A percentile compares a stretch with the other conserved stretches of the same genome.
Evolutionary conservation across 2,329 filamentous ascomycete species (phyloP).

Genomic region (Herpotrichia juniperi): DNA sequence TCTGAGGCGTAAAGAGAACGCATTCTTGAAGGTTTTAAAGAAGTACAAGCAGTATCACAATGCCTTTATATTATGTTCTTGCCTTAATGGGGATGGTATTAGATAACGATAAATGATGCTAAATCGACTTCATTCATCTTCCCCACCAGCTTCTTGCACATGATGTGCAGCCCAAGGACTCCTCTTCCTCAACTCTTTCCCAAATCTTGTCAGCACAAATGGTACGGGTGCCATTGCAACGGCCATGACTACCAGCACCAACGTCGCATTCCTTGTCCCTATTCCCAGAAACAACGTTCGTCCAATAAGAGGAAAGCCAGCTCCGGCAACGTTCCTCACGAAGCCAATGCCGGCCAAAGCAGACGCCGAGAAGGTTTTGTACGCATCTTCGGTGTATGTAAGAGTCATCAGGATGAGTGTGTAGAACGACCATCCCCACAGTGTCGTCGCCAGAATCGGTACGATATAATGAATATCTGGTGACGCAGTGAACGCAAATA

Average conservation of each 20-base stretch:
- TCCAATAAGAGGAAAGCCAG: conserved; percentile 40
- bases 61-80: too few species aligned
- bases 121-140: conserved; percentile 1
- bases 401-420: conserved; percentile 58
- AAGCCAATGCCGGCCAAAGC: conserved; percentile 51
- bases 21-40: too few species aligned
- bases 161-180: conserved; percentile 49
- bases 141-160: conserved; percentile 38
- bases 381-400: conserved; percentile 57
- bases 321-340: conserved; percentile 45
- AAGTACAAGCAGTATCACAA: too few species aligned
- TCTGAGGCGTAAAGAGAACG: too few species aligned
- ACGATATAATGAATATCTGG: conserved; percentile 45
- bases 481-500: conserved; percentile 45
- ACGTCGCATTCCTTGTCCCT: conserved; percentile 38
- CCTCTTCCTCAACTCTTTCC: conserved; percentile 39
- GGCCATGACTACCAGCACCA: conserved; percentile 36
- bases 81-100: too few species aligned
- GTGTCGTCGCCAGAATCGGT: conserved; percentile 55
- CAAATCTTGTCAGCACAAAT: conserved; percentile 40
- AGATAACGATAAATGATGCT: too few species aligned
- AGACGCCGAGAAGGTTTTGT: conserved; percentile 52
- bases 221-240: conserved; percentile 39
- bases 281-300: conserved; percentile 33
- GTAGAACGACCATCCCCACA: conserved; percentile 60